A percentile compares a stretch with the other conserved stretches of the same genome.
Evolutionary conservation across 179 eudicot species (phyloP).

Genomic region (Monotropa hypopitys): DNA sequence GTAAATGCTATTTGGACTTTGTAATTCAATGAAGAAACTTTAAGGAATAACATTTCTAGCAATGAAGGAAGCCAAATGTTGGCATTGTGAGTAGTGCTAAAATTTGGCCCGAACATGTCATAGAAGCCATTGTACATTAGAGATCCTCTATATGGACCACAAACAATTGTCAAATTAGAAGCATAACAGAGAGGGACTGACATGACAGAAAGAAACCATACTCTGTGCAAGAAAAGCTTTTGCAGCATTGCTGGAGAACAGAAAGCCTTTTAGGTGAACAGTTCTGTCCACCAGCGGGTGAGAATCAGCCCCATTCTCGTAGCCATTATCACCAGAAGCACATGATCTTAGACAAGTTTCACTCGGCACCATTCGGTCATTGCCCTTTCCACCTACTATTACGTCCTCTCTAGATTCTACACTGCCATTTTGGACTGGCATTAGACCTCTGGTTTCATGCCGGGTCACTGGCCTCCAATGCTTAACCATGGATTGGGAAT

Average conservation of each 20-base stretch:
- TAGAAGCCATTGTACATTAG: not conserved
- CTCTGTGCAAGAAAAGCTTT: conserved; percentile 64
- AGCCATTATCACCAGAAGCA: conserved; percentile 11
- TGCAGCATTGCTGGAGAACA: conserved; percentile 39
- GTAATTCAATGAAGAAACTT: not conserved
- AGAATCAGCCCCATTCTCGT: conserved; percentile 7
- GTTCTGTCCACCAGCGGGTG: conserved; percentile 13
- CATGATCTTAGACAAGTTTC: conserved; percentile 18
- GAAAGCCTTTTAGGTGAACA: conserved; percentile 15
- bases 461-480: conserved; percentile 43
- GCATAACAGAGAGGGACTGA: not conserved
- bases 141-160: not conserved
- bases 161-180: not conserved
- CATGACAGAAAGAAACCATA: conserved; percentile 18
- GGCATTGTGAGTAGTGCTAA: not conserved
- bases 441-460: conserved; percentile 19
- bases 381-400: conserved; percentile 13
- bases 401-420: conserved; percentile 20
- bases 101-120: not conserved
- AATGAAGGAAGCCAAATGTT: not conserved
- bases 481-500: conserved; percentile 28
- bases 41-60: not conserved
- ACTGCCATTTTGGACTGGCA: conserved; percentile 15
- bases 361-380: conserved; percentile 12
- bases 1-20: not conserved